Base-by-base conservation (phyloP, 2,329 filamentous ascomycete genomes). In the Mariannaea sp. region DNA sequence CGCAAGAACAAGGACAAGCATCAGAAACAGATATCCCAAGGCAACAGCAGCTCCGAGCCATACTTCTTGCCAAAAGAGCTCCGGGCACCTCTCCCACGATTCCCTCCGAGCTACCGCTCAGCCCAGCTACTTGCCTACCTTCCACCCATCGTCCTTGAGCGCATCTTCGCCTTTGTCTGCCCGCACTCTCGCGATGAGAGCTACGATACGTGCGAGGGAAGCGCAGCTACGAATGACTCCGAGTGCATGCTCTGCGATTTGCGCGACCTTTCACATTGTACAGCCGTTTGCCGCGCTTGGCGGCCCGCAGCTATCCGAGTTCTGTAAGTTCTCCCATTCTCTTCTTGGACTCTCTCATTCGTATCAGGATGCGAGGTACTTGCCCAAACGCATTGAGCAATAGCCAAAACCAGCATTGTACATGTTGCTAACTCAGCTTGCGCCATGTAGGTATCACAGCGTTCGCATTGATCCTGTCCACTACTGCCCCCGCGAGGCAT, bases 231-330 rank as follows among this genome's bases (percentile, higher is more conserved):
- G 16, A 81, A 85, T 43, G 87, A 88, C 62, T 86, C 91, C 74
- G 86, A 85, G 51, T 97, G 93, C 76, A 93, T 94, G 89, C 85
- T 96, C 62, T 97, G 93, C 76, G 91, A 96, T 75, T 81, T 94
- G 77, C 86, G 92, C 62, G 92, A 97, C 72, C 82, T 97, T 50
- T 85, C 91, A 46, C 86, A 90, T 71, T 93, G 90, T 70, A 84
- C 86, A 32, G 80, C 84, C 69, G 89, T 90, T 44, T 90, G 84
- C 70, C 84, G 84, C 65, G 79, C 80, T 65, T 97, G 92, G 92
- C 77, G 79, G 53, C 66, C 68, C n/a, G 66, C 71, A 43, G 82
- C 77, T 39, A 64, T 77, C 36, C 76, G 75, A 54, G 71, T 81
- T 49, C 70, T 87, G 89, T 96, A 79, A 71, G 88, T 81, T 38